A percentile compares a stretch with the other conserved stretches of the same genome.
phyloP scores from a whole-genome alignment of 1,284 basidiomycete species.

The Tilletia indica region DNA sequence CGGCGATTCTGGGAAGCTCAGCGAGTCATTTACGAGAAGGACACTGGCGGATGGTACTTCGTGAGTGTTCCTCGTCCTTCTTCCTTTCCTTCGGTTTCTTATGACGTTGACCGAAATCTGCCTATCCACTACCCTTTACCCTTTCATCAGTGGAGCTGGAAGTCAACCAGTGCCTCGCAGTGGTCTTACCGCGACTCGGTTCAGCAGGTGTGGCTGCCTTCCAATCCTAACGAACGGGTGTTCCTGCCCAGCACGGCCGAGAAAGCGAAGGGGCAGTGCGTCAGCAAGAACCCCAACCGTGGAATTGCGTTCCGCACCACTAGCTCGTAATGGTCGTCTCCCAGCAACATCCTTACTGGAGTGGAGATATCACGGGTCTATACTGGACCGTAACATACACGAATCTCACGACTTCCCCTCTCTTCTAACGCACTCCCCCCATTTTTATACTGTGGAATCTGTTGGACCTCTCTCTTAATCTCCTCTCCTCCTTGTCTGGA shows the following conservation, averaged over 20 bases:
- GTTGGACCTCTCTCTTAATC: too few species aligned
- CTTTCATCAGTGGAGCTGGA: constrained; percentile 25
- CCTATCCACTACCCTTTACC: neutral
- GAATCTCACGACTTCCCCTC: too few species aligned
- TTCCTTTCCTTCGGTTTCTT: neutral
- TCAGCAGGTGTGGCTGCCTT: constrained; percentile 27
- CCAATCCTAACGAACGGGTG: constrained; percentile 19
- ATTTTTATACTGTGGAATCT: too few species aligned
- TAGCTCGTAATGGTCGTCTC: neutral
- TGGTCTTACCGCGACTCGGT: constrained; percentile 28
- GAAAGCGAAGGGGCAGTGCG: neutral
- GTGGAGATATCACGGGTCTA: too few species aligned
- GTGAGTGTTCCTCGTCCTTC: neutral
- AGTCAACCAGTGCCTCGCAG: constrained; percentile 16
- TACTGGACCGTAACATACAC: too few species aligned
- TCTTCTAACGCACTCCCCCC: too few species aligned
- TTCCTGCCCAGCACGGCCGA: constrained; percentile 14
- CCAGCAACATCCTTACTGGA: too few species aligned
- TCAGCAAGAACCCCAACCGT: neutral
- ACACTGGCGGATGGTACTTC: constrained; percentile 1
- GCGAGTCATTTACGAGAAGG: constrained; percentile 22
- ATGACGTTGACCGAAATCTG: neutral
- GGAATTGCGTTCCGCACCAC: neutral
- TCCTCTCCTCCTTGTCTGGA: too few species aligned
- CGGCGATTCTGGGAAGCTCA: constrained; percentile 29